phyloP scores from a whole-genome alignment of 108 stramenopile species.

The Skeletonema potamos region DNA sequence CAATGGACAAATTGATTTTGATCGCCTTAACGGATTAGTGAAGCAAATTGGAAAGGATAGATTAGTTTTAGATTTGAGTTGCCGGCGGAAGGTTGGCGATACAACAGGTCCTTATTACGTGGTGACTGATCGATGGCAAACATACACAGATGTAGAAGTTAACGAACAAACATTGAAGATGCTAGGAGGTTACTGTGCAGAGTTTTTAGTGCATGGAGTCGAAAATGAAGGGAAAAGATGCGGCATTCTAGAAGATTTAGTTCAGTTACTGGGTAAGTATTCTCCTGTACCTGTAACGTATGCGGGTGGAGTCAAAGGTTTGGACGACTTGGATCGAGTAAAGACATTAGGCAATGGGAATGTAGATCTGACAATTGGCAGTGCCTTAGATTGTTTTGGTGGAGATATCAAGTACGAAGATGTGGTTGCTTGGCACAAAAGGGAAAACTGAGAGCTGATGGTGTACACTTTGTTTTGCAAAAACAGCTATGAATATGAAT shows the following conservation, averaged over 20 bases:
- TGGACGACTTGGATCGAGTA: constrained; percentile 91
- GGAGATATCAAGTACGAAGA: constrained; percentile 89
- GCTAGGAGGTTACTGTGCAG: constrained; percentile 86
- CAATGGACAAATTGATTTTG: constrained; percentile 81
- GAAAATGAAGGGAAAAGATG: constrained; percentile 97
- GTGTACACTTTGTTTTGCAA: neutral
- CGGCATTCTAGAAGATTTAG: constrained; percentile 94
- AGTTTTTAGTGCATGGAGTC: constrained; percentile 98
- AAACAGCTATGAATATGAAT: too few species aligned
- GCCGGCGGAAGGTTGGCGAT: constrained; percentile 61
- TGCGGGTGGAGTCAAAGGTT: constrained; percentile 92
- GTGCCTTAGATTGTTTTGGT: constrained; percentile 97
- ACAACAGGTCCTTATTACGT: constrained; percentile 77
- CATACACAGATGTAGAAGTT: constrained; percentile 82
- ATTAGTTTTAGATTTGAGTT: constrained; percentile 94
- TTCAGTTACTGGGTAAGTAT: constrained; percentile 78
- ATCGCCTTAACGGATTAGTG: constrained; percentile 69
- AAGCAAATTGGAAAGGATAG: constrained; percentile 76
- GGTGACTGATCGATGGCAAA: constrained; percentile 97
- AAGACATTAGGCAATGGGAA: constrained; percentile 82
- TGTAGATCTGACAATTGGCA: constrained; percentile 97
- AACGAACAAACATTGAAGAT: constrained; percentile 62
- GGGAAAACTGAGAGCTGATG: constrained; percentile 40
- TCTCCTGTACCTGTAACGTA: constrained; percentile 95
- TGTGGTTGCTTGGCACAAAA: constrained; percentile 93